phyloP scores from a whole-genome alignment of 2,329 filamentous ascomycete genomes.

The Thelonectria blattea region DNA sequence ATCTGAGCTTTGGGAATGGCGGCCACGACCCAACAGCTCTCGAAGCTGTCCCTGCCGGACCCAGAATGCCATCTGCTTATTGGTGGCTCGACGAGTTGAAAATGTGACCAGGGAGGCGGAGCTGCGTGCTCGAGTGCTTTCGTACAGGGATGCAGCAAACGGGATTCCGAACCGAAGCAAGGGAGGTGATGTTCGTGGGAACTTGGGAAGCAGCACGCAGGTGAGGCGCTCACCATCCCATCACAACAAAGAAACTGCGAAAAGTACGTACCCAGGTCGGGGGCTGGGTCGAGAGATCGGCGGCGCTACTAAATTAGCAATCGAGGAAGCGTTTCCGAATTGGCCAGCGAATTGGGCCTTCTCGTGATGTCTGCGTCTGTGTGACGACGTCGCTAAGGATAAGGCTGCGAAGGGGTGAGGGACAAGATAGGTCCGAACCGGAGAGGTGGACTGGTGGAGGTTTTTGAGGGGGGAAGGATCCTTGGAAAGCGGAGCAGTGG shows the following conservation, averaged over 20 bases:
- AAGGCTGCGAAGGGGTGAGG: background rate
- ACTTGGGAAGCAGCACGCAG: background rate
- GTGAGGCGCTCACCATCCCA: slow-evolving; percentile 3
- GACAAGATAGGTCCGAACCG: background rate
- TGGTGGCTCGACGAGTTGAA: background rate
- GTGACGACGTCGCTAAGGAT: background rate
- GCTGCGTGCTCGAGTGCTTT: background rate
- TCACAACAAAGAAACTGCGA: background rate
- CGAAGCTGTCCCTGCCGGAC: background rate
- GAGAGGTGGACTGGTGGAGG: background rate
- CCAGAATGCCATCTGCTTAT: background rate
- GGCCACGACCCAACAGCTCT: slow-evolving; percentile 2
- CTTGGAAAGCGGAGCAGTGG: slow-evolving; percentile 1
- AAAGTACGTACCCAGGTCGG: background rate
- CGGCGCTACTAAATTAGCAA: background rate
- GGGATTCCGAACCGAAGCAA: background rate
- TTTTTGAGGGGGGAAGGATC: background rate
- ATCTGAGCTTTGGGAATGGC: slow-evolving; percentile 19
- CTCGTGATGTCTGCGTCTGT: background rate
- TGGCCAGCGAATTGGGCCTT: background rate
- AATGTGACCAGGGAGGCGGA: background rate
- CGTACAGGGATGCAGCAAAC: background rate
- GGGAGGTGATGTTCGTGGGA: background rate
- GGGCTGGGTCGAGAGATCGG: background rate
- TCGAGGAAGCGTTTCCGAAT: background rate